phyloP scores from a whole-genome alignment of 768 basidiomycete species.

The Pleurotus ostreatus region DNA sequence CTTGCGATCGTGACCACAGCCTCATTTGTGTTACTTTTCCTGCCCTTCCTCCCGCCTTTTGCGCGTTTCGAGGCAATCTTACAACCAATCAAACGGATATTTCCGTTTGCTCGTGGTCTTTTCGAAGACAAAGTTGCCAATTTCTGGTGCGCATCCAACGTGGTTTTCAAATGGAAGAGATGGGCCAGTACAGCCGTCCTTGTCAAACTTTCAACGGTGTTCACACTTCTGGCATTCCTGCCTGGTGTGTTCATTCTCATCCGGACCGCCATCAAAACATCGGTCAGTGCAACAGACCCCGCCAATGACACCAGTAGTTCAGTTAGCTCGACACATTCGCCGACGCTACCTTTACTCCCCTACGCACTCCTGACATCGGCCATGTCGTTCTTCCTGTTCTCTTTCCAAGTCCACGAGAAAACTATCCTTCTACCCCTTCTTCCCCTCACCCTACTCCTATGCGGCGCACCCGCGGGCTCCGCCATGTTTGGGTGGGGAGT shows the following conservation, averaged over 20 bases:
- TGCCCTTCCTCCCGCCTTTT: conserved; percentile 76
- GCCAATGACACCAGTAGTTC: conserved; percentile 7
- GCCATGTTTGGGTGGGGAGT: conserved; percentile 66
- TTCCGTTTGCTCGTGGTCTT: conserved; percentile 86
- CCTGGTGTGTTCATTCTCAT: conserved; percentile 50
- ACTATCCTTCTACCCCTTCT: conserved; percentile 82
- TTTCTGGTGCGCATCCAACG: conserved; percentile 94
- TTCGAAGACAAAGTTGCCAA: conserved; percentile 98
- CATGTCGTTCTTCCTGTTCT: conserved; percentile 94
- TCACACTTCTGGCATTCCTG: conserved; percentile 71
- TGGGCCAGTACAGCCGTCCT: conserved; percentile 45
- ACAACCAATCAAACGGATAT: conserved; percentile 77
- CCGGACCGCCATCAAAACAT: conserved; percentile 27
- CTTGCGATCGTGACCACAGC: conserved; percentile 58
- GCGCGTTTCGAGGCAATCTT: conserved; percentile 43
- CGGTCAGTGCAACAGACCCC: conserved; percentile 4
- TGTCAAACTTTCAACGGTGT: conserved; percentile 57
- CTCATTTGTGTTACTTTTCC: conserved; percentile 68
- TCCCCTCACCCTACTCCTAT: conserved; percentile 77
- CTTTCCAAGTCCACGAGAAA: conserved; percentile 97
- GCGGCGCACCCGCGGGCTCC: conserved; percentile 46
- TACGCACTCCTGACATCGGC: conserved; percentile 78
- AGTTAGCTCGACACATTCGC: conserved; percentile 26
- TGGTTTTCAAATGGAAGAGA: conserved; percentile 79
- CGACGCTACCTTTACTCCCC: conserved; percentile 66